Conservation (phyloP, 1,284 basidiomycete genomes). For the Neolentinus lepideus region DNA sequence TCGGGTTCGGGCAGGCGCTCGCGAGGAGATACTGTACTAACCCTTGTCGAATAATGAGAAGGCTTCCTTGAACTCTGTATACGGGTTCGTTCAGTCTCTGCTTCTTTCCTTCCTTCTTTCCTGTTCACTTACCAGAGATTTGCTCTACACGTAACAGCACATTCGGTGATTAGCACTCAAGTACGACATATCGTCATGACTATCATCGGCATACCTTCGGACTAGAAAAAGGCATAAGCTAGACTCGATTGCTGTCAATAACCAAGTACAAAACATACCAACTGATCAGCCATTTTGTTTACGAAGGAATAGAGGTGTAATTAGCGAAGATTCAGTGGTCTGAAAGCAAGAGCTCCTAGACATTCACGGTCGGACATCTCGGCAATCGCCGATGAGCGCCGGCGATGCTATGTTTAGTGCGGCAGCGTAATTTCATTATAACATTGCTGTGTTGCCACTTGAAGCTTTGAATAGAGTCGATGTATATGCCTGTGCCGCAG, state of each 20-base stretch:
- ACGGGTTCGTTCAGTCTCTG: slow-evolving; percentile 3
- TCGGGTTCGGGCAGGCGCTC: background rate
- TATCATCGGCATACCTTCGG: slow-evolving; percentile 46
- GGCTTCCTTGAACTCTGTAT: slow-evolving; percentile 79
- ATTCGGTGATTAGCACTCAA: background rate
- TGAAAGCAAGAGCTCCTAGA: slow-evolving; percentile 1
- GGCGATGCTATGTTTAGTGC: background rate
- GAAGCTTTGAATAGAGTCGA: no score
- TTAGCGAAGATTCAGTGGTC: background rate
- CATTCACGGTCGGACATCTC: no score
- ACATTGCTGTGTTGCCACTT: no score
- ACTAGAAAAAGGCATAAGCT: slow-evolving; percentile 29
- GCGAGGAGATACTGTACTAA: slow-evolving; percentile 31
- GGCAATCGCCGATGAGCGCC: background rate
- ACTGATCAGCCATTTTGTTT: slow-evolving; percentile 57
- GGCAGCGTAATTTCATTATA: background rate
- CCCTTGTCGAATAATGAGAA: slow-evolving; percentile 94
- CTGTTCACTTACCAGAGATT: slow-evolving; percentile 49
- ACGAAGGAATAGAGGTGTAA: background rate
- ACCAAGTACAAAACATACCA: slow-evolving; percentile 37
- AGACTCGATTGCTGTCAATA: slow-evolving; percentile 9
- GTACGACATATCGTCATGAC: background rate
- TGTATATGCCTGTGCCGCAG: no score
- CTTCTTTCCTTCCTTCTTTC: background rate
- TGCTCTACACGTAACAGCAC: slow-evolving; percentile 39